Percentiles rank a stretch among this genome's conserved stretches.
phyloP scores from a whole-genome alignment of 495 filamentous ascomycete species.

The Neurospora sp. region DNA sequence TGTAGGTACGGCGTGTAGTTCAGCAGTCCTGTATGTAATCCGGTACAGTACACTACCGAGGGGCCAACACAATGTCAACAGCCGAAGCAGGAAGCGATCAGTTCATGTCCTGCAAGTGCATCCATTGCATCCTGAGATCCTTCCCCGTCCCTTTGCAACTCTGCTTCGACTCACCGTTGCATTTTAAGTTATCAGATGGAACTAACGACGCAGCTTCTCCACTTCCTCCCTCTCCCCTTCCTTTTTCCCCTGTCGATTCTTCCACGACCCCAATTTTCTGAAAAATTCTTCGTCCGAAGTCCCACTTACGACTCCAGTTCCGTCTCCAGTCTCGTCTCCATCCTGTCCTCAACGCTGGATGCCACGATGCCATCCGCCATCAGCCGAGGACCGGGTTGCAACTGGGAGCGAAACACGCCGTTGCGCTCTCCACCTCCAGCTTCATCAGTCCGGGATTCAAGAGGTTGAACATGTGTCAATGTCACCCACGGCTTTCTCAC shows the following conservation, averaged over 20 bases:
- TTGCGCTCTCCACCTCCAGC: background rate
- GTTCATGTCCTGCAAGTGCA: background rate
- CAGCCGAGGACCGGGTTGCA: background rate
- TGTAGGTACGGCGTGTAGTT: background rate
- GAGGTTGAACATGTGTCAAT: background rate
- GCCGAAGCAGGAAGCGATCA: background rate
- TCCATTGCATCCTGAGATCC: background rate
- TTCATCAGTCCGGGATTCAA: background rate
- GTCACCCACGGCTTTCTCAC: background rate
- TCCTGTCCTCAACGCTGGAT: background rate
- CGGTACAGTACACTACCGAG: background rate
- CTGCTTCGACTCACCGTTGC: background rate
- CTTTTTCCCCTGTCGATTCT: background rate
- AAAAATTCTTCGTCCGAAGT: background rate
- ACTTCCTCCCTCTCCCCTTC: background rate
- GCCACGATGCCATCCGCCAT: background rate
- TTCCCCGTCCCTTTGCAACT: background rate
- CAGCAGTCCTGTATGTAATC: background rate
- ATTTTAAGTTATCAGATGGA: conserved; percentile 27
- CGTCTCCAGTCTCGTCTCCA: background rate
- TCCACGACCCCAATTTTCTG: background rate
- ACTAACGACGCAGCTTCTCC: conserved; percentile 2
- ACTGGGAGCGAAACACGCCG: background rate
- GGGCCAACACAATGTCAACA: background rate
- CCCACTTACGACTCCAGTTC: background rate